A percentile compares a stretch with the other conserved stretches of the same genome.
Evolutionary conservation across 2,329 filamentous ascomycete genomes (phyloP).

Genomic region (Pseudogymnoascus sp.): DNA sequence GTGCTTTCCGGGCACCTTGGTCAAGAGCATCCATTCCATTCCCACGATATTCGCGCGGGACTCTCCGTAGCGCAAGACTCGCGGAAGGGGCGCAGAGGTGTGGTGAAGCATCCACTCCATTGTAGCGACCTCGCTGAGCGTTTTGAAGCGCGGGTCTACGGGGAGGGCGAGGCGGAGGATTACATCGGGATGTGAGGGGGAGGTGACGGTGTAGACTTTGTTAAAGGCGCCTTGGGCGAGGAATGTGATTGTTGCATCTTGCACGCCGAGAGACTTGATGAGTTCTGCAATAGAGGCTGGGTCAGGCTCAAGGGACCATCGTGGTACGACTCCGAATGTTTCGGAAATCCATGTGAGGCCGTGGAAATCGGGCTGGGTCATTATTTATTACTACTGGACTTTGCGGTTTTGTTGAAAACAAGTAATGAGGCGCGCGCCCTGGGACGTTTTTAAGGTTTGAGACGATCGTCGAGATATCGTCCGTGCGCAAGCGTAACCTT

Average conservation of each 20-base stretch:
- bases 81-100: slow-evolving; percentile 30
- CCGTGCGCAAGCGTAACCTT: neutral
- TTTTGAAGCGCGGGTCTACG: slow-evolving; percentile 31
- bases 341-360: neutral
- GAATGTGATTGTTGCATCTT: slow-evolving; percentile 15
- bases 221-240: slow-evolving; percentile 2
- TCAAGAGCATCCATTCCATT: slow-evolving; percentile 38
- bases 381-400: no score
- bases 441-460: no score
- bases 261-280: neutral
- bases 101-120: slow-evolving; percentile 28
- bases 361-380: neutral
- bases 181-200: no score
- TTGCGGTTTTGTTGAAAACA: no score
- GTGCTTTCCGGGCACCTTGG: slow-evolving; percentile 19
- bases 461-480: no score
- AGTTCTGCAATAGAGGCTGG: neutral
- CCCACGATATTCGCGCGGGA: slow-evolving; percentile 30
- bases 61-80: slow-evolving; percentile 30
- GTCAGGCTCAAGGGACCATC: neutral
- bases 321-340: neutral
- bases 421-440: no score
- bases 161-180: no score
- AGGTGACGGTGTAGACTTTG: no score
- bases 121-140: slow-evolving; percentile 34